Evolutionary conservation across 1,284 basidiomycete genomes (phyloP), one percentile per base, ranked within the genome.

Genomic region (Vanrija sp.): DNA sequence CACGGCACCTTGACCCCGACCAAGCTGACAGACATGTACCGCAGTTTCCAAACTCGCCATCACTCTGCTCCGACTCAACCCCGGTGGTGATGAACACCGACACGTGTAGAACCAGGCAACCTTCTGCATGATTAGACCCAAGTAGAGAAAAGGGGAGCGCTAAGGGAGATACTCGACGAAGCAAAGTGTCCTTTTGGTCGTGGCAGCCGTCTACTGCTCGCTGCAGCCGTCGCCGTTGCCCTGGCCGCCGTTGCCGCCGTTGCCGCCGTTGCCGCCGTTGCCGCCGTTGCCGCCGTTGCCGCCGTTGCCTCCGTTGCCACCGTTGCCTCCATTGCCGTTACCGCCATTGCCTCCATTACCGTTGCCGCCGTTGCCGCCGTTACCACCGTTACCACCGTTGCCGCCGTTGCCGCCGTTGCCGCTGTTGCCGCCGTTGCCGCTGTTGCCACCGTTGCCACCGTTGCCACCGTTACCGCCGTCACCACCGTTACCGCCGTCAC

Each of bases 241-340:
- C 10, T 25, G 4, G 9, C 24, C 24, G 24, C 24, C 24, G 24
- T 25, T 25, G 9, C 31, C 31, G 15, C 31, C 31, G 12, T 31
- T 9, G 31, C 31, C 23, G 41, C 45, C 27, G 31, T 51, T 22
- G 48, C 54, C 25, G 53, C 48, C n/a, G 43, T 53, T 44, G 10
- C 31, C 20, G n/a, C 24, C 35, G 15, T 18, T 31, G 22, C 15
- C 19, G 18, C 20, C 36, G 41, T 45, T 41, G 41, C 12, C 35
- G 16, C 22, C 25, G n/a, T 50, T 20, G 47, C 54, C 25, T 53
- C 48, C n/a, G 43, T 53, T 37, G 10, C 31, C 20, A 15, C 25
- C 36, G 25, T 45, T n/a, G 5, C 31, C 23, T 36, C 45, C 27
- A 37, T 51, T 22, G 46, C 25, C 36, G 25, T 45, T n/a, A 6